These are phyloP conservation scores for Ceratobasidium sp. DNA, from an alignment of 1,284 basidiomycete species.

Conservation along the genomic window DNA sequence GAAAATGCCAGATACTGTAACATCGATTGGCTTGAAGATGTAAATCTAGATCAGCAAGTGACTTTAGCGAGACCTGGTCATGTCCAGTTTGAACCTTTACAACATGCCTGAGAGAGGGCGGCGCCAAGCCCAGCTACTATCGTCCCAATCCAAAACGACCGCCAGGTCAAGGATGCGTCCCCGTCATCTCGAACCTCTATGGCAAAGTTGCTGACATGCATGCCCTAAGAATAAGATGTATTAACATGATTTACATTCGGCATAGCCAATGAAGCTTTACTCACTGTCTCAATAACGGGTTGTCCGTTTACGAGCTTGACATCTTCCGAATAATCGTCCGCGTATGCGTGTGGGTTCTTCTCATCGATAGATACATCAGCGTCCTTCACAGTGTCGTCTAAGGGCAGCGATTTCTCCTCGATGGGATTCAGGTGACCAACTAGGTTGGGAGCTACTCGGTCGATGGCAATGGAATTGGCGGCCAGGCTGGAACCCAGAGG, in stretches of 20 bases:
- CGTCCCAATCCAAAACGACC: conserved; percentile 70
- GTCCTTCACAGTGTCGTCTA: background rate
- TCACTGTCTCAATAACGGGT: conserved; percentile 62
- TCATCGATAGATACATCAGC: conserved; percentile 7
- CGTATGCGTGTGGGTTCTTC: background rate
- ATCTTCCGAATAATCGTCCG: background rate
- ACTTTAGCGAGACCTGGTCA: conserved; percentile 50
- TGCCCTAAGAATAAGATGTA: conserved; percentile 56
- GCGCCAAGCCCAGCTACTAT: conserved; percentile 69
- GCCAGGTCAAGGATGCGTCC: conserved; percentile 70
- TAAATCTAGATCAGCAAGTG: conserved; percentile 62
- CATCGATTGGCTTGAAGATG: conserved; percentile 71
- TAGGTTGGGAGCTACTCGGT: background rate
- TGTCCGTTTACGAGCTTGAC: conserved; percentile 62
- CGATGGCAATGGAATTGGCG: conserved; percentile 7
- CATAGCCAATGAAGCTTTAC: background rate
- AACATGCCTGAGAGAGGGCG: conserved; percentile 63
- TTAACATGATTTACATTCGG: conserved; percentile 43
- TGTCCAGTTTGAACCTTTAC: conserved; percentile 19
- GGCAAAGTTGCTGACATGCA: conserved; percentile 71
- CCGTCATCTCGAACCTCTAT: conserved; percentile 74
- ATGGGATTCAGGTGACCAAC: background rate
- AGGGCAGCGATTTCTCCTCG: conserved; percentile 6
- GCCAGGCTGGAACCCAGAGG: background rate
- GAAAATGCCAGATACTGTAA: conserved; percentile 69